These are phyloP conservation scores for Leccinum uliginosum DNA, from an alignment of 768 basidiomycete genomes.

Conservation along the genomic window DNA sequence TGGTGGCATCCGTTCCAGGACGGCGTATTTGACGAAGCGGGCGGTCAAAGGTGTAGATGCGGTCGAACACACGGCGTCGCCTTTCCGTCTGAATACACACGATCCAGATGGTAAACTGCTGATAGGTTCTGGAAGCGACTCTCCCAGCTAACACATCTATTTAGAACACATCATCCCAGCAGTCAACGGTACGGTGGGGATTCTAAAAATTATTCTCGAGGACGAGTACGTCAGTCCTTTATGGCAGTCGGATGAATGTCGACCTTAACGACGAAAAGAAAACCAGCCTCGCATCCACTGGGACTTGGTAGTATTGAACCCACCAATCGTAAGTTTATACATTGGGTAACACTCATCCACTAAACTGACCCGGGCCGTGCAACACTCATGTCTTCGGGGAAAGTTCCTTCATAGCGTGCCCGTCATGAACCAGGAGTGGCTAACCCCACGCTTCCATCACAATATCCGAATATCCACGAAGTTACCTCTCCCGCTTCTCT, in stretches of 20 bases:
- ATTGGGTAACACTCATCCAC: too few relatives aligned
- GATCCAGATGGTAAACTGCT: slow-evolving; percentile 35
- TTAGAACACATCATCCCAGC: too few relatives aligned
- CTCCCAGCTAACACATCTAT: too few relatives aligned
- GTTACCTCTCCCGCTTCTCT: too few relatives aligned
- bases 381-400: too few relatives aligned
- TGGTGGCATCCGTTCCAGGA: slow-evolving; percentile 33
- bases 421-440: not conserved
- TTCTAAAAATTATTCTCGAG: slow-evolving; percentile 55
- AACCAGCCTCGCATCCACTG: slow-evolving; percentile 10
- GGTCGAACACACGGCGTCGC: slow-evolving; percentile 66
- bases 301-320: too few relatives aligned
- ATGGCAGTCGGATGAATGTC: not conserved
- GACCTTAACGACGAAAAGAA: not conserved
- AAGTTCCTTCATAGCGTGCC: too few relatives aligned
- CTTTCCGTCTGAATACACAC: slow-evolving; percentile 44
- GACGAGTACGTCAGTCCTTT: slow-evolving; percentile 36
- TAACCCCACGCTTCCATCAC: slow-evolving; percentile 1
- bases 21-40: slow-evolving; percentile 74
- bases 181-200: too few relatives aligned
- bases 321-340: slow-evolving; percentile 32
- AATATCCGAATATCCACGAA: too few relatives aligned
- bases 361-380: not conserved
- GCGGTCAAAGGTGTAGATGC: slow-evolving; percentile 73
- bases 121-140: not conserved